Evolutionary conservation across 1,284 basidiomycete species (phyloP).

Genomic region (Tilletia setariae): DNA sequence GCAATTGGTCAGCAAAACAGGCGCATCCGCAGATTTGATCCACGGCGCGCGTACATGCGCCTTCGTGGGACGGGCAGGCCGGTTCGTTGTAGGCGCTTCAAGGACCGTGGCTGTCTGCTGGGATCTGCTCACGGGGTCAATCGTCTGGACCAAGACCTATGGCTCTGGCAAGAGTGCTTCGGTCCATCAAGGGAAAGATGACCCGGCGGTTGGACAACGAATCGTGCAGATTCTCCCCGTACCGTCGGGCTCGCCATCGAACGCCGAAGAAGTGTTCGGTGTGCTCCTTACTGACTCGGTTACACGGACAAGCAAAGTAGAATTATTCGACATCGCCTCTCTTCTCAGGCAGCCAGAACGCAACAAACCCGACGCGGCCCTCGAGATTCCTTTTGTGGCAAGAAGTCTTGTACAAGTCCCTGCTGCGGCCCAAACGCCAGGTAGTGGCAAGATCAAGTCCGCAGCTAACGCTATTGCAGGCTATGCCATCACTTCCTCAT

Average conservation of each 20-base stretch:
- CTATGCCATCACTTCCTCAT: constrained; percentile 29
- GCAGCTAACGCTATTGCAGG: neutral
- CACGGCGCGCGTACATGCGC: constrained; percentile 38
- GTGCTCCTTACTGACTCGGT: neutral
- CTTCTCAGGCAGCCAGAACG: no score
- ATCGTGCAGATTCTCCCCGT: constrained; percentile 47
- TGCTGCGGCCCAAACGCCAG: neutral
- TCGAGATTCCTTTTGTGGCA: neutral
- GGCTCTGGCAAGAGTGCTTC: constrained; percentile 49
- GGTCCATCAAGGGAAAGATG: constrained; percentile 11
- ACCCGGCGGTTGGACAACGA: neutral
- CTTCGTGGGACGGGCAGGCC: constrained; percentile 67
- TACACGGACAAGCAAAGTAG: neutral
- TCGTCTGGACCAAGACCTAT: constrained; percentile 36
- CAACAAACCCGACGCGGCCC: neutral
- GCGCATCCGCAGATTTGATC: neutral
- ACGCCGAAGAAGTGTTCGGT: constrained; percentile 4
- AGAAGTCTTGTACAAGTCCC: neutral
- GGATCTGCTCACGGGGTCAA: constrained; percentile 66
- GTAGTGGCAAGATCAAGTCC: neutral
- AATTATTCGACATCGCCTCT: neutral
- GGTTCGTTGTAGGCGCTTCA: constrained; percentile 62
- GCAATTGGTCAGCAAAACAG: no score
- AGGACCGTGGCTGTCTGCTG: constrained; percentile 67
- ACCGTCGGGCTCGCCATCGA: neutral